These are phyloP conservation scores for Pseudoneurospora amorphoporcata DNA, from an alignment of 495 filamentous ascomycete species.

Conservation along the genomic window DNA sequence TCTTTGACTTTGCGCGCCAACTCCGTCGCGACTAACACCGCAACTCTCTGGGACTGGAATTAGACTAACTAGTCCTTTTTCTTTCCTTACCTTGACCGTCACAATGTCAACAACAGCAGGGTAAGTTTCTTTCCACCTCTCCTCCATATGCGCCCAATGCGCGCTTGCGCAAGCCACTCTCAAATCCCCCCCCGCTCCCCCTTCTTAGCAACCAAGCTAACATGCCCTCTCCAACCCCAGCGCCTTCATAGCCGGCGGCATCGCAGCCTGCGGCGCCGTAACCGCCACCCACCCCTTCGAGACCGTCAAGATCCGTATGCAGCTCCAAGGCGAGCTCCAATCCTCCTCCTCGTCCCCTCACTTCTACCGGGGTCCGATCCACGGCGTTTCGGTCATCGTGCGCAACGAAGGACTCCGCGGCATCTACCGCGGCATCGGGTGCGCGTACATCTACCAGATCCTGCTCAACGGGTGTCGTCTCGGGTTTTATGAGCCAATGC, in stretches of 20 bases:
- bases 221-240: conserved; percentile 21
- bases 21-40: background rate
- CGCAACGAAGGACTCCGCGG: conserved; percentile 83
- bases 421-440: conserved; percentile 80
- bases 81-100: background rate
- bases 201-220: conserved; percentile 8
- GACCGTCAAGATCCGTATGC: conserved; percentile 97
- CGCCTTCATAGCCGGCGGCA: conserved; percentile 85
- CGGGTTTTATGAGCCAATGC: conserved; percentile 95
- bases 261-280: conserved; percentile 94
- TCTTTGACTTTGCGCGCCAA: background rate
- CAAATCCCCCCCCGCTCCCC: background rate
- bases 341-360: conserved; percentile 69
- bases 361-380: conserved; percentile 85
- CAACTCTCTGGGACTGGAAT: background rate
- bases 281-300: conserved; percentile 98
- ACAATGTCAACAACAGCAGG: conserved; percentile 39
- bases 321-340: conserved; percentile 94
- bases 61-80: background rate
- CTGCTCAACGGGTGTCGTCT: conserved; percentile 92
- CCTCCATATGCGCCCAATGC: background rate
- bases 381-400: conserved; percentile 83
- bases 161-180: background rate
- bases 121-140: conserved; percentile 16
- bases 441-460: conserved; percentile 95